Conservation (phyloP, 2,329 filamentous ascomycete species). For the Penicillium freii region DNA sequence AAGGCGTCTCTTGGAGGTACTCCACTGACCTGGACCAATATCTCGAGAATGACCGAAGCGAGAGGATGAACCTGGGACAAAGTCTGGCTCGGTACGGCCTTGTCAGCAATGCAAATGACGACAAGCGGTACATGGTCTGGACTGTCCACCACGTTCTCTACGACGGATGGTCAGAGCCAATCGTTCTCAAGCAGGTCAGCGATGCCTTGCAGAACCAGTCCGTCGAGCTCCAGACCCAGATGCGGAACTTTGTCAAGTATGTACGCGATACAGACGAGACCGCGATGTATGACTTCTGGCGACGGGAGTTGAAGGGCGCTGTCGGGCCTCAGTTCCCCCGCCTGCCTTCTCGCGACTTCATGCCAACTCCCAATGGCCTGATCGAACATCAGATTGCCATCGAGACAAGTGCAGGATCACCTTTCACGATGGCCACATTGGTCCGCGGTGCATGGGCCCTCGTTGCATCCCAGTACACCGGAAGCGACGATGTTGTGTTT, state of each 20-base stretch:
- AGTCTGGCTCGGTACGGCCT: constrained; percentile 39
- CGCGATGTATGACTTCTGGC: constrained; percentile 50
- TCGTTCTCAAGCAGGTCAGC: constrained; percentile 37
- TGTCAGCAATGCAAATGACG: constrained; percentile 23
- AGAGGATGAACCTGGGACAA: constrained; percentile 37
- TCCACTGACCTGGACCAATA: constrained; percentile 26
- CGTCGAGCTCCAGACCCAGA: constrained; percentile 26
- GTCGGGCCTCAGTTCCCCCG: constrained; percentile 51
- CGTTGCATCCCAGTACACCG: constrained; percentile 46
- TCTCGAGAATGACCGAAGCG: constrained; percentile 25
- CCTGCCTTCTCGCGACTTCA: constrained; percentile 49
- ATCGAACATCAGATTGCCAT: constrained; percentile 45
- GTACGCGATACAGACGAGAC: constrained; percentile 44
- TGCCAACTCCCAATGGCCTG: constrained; percentile 45
- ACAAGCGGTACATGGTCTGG: constrained; percentile 45
- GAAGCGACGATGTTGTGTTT: constrained; percentile 49
- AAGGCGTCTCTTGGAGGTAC: constrained; percentile 33
- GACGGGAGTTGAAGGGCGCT: constrained; percentile 45
- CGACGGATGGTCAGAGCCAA: constrained; percentile 48
- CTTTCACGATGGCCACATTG: constrained; percentile 48
- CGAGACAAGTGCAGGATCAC: constrained; percentile 21
- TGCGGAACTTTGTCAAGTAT: constrained; percentile 52
- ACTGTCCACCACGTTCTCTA: constrained; percentile 54
- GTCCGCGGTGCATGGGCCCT: constrained; percentile 52
- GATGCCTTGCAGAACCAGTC: constrained; percentile 24